These are phyloP conservation scores for Trametes coccinea DNA, from an alignment of 768 basidiomycete genomes.

Conservation along the genomic window DNA sequence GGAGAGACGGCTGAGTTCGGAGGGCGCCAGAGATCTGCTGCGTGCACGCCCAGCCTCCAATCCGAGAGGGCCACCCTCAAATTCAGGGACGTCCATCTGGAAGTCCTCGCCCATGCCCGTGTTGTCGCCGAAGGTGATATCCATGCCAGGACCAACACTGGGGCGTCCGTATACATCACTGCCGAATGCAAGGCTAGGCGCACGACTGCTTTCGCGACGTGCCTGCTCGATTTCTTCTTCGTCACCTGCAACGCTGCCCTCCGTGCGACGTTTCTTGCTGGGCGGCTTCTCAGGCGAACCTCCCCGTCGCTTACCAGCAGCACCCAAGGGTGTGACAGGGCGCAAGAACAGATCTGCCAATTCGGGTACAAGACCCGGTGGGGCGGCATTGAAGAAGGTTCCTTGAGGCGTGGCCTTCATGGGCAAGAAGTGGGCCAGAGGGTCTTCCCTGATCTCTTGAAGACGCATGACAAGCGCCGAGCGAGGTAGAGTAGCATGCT, in stretches of 20 bases:
- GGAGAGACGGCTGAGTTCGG: conserved; percentile 60
- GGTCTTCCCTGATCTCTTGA: conserved; percentile 82
- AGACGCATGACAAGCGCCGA: conserved; percentile 85
- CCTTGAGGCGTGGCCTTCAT: conserved; percentile 72
- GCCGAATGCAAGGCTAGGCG: conserved; percentile 58
- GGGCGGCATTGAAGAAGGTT: conserved; percentile 79
- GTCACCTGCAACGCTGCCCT: conserved; percentile 41
- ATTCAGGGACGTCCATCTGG: conserved; percentile 66
- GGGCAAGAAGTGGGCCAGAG: conserved; percentile 82
- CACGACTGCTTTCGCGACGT: conserved; percentile 65
- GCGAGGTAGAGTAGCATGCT: conserved; percentile 83
- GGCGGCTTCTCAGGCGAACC: conserved; percentile 54
- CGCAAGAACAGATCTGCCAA: conserved; percentile 83
- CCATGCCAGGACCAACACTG: conserved; percentile 53
- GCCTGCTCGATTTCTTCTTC: conserved; percentile 73
- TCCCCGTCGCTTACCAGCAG: conserved; percentile 59
- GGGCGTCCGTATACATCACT: conserved; percentile 56
- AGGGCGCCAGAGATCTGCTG: conserved; percentile 51
- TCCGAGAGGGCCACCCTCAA: conserved; percentile 39
- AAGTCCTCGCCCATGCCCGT: conserved; percentile 60
- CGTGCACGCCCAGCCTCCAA: conserved; percentile 38
- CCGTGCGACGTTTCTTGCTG: conserved; percentile 59
- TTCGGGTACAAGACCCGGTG: conserved; percentile 81
- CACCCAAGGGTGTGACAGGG: conserved; percentile 50
- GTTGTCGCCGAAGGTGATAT: conserved; percentile 62